Evolutionary conservation across 2,329 filamentous ascomycete species (phyloP).

Genomic region (Fusarium annulatum): DNA sequence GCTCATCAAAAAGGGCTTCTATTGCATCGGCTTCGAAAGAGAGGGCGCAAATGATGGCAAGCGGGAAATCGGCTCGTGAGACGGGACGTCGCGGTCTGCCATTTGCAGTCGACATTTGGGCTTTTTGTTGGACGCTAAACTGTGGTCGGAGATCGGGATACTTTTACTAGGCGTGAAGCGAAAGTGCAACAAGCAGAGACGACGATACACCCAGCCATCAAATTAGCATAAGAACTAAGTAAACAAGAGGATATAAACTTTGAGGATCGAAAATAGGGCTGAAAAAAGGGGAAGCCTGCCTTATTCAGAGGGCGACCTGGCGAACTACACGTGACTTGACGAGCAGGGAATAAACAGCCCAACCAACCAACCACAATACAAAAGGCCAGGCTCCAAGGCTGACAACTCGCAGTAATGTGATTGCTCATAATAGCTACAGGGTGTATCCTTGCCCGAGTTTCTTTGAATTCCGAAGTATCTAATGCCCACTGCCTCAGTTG

Average conservation of each 20-base stretch:
- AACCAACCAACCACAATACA: not conserved
- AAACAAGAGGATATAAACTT: accelerated
- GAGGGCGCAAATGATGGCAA: constrained; percentile 46
- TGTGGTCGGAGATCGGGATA: not conserved
- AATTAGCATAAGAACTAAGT: accelerated
- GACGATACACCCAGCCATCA: not conserved
- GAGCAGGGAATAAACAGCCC: not conserved
- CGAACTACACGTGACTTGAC: not conserved
- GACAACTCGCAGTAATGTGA: accelerated
- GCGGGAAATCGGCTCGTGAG: not conserved
- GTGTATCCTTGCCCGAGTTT: not conserved
- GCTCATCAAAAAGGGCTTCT: constrained; percentile 33
- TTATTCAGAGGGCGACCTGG: not conserved
- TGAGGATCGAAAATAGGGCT: not conserved
- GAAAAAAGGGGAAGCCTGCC: not conserved
- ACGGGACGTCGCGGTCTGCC: not conserved
- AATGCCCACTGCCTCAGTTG: not conserved
- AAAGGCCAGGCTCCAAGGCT: not conserved
- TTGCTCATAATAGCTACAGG: not conserved
- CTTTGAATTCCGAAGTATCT: accelerated
- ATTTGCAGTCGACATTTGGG: not conserved
- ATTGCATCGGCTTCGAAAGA: constrained; percentile 43
- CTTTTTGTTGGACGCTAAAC: not conserved
- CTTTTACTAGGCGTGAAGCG: not conserved
- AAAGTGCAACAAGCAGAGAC: too few species aligned